These are phyloP conservation scores for Phoma herbarum DNA, from an alignment of 2,329 filamentous ascomycete genomes.

Conservation along the genomic window DNA sequence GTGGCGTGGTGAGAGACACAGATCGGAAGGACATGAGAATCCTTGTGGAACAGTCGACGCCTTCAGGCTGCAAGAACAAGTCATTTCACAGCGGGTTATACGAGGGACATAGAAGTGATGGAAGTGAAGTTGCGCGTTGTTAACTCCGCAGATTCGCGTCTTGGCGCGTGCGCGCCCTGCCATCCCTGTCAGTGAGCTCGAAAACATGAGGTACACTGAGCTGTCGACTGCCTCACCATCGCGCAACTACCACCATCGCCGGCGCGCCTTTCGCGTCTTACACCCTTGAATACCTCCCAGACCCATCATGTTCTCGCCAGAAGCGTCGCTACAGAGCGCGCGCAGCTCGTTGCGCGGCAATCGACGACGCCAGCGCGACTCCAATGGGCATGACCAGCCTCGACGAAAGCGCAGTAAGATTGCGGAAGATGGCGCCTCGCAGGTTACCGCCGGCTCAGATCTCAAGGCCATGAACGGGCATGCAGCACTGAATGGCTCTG, in stretches of 20 bases:
- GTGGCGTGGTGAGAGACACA: background rate
- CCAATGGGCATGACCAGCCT: constrained; percentile 53
- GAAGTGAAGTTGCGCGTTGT: constrained; percentile 4
- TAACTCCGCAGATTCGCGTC: constrained; percentile 20
- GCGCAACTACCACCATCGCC: constrained; percentile 19
- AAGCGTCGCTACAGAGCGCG: constrained; percentile 47
- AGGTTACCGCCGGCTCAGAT: constrained; percentile 33
- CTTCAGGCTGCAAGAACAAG: background rate
- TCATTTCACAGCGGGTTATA: too few species aligned
- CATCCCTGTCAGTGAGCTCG: constrained; percentile 23
- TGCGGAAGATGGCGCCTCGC: constrained; percentile 52
- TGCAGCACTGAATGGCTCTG: constrained; percentile 45
- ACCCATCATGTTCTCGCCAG: constrained; percentile 52
- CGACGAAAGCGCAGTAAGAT: constrained; percentile 60
- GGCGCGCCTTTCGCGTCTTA: constrained; percentile 22
- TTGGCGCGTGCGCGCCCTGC: constrained; percentile 18
- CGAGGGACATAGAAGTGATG: background rate
- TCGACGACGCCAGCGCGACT: constrained; percentile 56
- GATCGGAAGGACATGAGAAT: too few species aligned
- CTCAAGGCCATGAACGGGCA: constrained; percentile 47
- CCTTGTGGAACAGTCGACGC: background rate
- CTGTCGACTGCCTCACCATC: constrained; percentile 16
- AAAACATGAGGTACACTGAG: constrained; percentile 21
- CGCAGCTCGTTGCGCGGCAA: constrained; percentile 56
- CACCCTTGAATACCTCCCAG: background rate